A percentile compares a stretch with the other conserved stretches of the same genome.
phyloP scores from a whole-genome alignment of 2,329 filamentous ascomycete species.

The Talaromyces amestolkiae region DNA sequence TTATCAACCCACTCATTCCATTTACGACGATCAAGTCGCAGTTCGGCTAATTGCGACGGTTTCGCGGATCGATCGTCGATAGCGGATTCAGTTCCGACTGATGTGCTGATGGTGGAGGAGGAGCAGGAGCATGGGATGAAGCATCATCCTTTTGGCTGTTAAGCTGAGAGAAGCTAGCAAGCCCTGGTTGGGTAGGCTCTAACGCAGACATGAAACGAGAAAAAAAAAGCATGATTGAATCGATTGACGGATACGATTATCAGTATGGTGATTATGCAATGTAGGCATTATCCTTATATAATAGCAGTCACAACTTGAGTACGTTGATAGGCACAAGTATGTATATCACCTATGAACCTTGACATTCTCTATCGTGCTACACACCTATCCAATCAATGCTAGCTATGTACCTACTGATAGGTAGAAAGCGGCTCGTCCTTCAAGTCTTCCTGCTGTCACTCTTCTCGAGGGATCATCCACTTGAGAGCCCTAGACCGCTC shows the following conservation, averaged over 20 bases:
- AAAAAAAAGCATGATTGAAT: neutral
- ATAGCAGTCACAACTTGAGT: neutral
- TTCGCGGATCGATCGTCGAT: neutral
- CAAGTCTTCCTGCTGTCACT: neutral
- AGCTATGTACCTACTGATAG: neutral
- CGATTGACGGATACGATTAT: neutral
- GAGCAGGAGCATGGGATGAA: neutral
- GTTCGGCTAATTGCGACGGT: neutral
- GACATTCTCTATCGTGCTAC: no score
- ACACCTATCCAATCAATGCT: neutral
- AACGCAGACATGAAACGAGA: neutral
- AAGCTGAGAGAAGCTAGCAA: neutral
- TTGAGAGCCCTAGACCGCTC: no score
- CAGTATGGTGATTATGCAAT: neutral
- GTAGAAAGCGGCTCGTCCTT: neutral
- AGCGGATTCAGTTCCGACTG: slow-evolving; percentile 1
- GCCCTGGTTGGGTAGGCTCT: no score
- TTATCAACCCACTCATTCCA: slow-evolving; percentile 37
- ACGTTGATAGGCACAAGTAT: neutral
- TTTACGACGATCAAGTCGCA: slow-evolving; percentile 34
- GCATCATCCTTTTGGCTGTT: neutral
- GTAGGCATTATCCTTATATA: slow-evolving; percentile 1
- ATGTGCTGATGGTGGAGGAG: slow-evolving; percentile 8
- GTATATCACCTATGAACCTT: neutral
- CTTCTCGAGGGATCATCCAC: neutral